These are phyloP conservation scores for Mycocentrospora acerina DNA, from an alignment of 2,329 filamentous ascomycete species.

Conservation along the genomic window DNA sequence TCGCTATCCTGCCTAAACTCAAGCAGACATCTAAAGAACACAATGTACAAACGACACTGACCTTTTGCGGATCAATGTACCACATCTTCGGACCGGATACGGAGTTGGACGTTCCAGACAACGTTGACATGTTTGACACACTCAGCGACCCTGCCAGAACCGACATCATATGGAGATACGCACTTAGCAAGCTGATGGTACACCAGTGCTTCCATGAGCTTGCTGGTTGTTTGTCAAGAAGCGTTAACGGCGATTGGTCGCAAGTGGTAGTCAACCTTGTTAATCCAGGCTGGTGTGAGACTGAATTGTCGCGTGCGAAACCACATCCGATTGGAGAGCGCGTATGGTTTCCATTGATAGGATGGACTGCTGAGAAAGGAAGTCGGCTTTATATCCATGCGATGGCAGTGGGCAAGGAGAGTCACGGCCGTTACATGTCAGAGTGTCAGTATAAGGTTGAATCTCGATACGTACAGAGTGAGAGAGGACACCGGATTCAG, in stretches of 20 bases:
- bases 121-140: conserved; percentile 5
- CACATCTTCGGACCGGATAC: conserved; percentile 9
- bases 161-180: conserved; percentile 9
- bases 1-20: conserved; percentile 19
- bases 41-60: conserved; percentile 4
- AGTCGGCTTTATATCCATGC: conserved; percentile 8
- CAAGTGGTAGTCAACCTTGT: conserved; percentile 6
- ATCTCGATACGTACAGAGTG: conserved; percentile 6
- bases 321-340: conserved; percentile 1
- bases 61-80: conserved; percentile 11
- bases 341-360: conserved; percentile 6
- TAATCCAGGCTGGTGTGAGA: conserved; percentile 9
- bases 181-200: conserved; percentile 11
- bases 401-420: conserved; percentile 6
- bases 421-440: conserved; percentile 9
- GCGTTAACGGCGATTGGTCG: background rate
- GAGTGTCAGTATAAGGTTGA: conserved; percentile 6
- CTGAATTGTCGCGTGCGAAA: conserved; percentile 10
- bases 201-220: conserved; percentile 9
- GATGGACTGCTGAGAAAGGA: conserved; percentile 9
- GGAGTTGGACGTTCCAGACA: conserved; percentile 4
- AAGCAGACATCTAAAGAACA: conserved; percentile 2
- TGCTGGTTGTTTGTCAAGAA: background rate
- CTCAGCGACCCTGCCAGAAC: conserved; percentile 6
- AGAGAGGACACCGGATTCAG: conserved; percentile 4